Evolutionary conservation across 2,329 filamentous ascomycete species (phyloP).

Genomic region (Aphanocladium album): DNA sequence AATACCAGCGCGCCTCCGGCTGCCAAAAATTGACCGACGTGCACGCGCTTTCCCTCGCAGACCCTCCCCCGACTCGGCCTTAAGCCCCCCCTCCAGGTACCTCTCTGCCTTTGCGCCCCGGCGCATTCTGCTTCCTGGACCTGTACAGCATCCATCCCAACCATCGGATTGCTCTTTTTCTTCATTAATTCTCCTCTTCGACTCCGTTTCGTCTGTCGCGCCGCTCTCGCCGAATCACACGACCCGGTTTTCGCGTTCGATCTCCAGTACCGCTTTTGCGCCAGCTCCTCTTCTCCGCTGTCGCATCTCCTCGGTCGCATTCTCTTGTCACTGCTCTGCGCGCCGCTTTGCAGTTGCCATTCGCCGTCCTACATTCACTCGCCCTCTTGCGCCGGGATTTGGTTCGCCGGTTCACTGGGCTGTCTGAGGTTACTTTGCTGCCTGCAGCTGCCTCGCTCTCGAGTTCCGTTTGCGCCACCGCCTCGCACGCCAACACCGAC

Average conservation of each 20-base stretch:
- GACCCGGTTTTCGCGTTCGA: not conserved
- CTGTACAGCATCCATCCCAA: not conserved
- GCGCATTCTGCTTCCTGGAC: slow-evolving; percentile 5
- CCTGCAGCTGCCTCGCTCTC: slow-evolving; percentile 6
- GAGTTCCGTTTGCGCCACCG: slow-evolving; percentile 9
- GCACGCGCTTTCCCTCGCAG: slow-evolving; percentile 42
- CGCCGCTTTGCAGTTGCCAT: not conserved
- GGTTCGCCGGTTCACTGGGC: not conserved
- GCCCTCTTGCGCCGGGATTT: not conserved
- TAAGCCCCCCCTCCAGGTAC: slow-evolving; percentile 7
- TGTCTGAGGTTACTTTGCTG: not conserved
- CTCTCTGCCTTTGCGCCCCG: slow-evolving; percentile 6
- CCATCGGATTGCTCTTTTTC: not conserved
- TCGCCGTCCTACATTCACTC: not conserved
- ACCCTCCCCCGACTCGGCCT: slow-evolving; percentile 24
- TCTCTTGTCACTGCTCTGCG: not conserved
- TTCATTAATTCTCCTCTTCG: not conserved
- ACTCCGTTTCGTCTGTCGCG: slow-evolving; percentile 13
- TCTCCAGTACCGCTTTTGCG: not conserved
- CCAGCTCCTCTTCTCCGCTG: not conserved
- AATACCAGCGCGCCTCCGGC: slow-evolving; percentile 42
- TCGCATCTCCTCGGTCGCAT: not conserved
- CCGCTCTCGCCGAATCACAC: not conserved
- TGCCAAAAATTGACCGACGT: slow-evolving; percentile 40
- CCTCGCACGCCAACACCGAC: not conserved